Percentiles rank a stretch among this genome's conserved stretches.
Conservation (phyloP, 345 rosid species). For the Populus ilicifolia region DNA sequence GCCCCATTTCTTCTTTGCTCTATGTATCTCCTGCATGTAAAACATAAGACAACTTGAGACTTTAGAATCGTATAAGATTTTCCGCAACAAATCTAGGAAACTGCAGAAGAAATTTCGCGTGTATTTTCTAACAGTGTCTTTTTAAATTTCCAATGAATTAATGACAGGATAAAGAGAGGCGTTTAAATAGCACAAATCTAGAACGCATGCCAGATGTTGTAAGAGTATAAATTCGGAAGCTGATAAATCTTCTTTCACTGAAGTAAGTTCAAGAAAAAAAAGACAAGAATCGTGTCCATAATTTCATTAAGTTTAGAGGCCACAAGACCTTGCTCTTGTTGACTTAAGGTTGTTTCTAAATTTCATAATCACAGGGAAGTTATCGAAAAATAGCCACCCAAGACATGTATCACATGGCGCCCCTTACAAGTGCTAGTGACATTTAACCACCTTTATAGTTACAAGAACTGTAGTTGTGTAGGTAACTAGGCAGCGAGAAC, state of each 20-base stretch:
- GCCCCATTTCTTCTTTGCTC: neutral
- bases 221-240: neutral
- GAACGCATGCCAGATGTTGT: too few species aligned
- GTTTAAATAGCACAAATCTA: neutral
- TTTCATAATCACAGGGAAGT: neutral
- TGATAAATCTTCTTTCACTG: neutral
- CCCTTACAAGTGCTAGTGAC: neutral
- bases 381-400: neutral
- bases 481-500: neutral
- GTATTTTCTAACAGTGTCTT: neutral
- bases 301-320: neutral
- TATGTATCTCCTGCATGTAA: neutral
- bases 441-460: neutral
- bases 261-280: neutral
- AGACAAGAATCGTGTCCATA: neutral
- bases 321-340: neutral
- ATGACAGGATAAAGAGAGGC: neutral
- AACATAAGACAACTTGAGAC: neutral
- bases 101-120: neutral
- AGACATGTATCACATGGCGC: neutral
- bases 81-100: neutral
- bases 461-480: neutral
- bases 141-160: neutral
- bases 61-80: neutral
- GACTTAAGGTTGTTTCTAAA: neutral